Evolutionary conservation across 306 rosid genomes (phyloP).

Genomic region (Citrullus colocynthis): DNA sequence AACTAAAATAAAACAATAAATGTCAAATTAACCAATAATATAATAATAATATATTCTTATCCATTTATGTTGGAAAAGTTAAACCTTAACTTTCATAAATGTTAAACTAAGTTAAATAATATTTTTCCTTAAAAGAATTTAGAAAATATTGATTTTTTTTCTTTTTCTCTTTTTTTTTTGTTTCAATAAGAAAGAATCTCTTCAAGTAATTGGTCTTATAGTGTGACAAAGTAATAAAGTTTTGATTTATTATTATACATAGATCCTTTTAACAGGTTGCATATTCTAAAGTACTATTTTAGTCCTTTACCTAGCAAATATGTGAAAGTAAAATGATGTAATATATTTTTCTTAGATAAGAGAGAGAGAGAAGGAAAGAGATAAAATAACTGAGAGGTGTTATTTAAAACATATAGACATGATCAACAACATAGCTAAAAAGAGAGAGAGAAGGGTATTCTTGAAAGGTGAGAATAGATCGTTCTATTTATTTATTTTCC

Average conservation of each 20-base stretch:
- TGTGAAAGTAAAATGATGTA: background rate
- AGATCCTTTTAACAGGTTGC: background rate
- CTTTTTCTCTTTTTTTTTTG: no score
- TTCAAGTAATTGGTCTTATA: no score
- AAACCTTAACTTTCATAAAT: background rate
- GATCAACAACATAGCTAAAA: background rate
- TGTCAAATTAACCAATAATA: no score
- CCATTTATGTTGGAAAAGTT: background rate
- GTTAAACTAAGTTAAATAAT: background rate
- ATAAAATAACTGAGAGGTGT: background rate
- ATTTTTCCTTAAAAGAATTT: no score
- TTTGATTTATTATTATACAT: background rate
- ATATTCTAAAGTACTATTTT: background rate
- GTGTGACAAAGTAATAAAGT: no score
- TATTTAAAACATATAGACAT: background rate
- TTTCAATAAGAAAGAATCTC: no score
- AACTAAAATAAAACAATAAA: no score
- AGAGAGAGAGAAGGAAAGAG: background rate
- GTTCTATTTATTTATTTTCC: background rate
- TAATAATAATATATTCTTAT: background rate
- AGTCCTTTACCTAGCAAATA: background rate
- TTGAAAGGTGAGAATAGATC: background rate
- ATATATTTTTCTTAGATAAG: background rate
- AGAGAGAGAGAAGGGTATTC: background rate
- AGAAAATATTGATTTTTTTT: no score